Base-by-base conservation (phyloP, 2,329 filamentous ascomycete species). In the Graphium sp. region DNA sequence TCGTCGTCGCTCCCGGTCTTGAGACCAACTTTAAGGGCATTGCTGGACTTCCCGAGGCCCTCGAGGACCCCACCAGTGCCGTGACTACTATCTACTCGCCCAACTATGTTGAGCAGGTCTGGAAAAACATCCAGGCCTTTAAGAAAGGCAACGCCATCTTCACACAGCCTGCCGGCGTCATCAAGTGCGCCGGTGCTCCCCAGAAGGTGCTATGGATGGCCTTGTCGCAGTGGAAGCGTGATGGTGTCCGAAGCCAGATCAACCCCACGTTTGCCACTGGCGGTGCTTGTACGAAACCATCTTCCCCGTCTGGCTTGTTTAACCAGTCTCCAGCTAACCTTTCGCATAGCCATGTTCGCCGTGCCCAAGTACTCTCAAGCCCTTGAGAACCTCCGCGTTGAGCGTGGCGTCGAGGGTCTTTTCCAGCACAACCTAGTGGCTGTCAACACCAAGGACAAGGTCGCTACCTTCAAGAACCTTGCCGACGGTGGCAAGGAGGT, bases 131-230 rank as follows among this genome's bases (percentile, higher is more conserved):
- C 19, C 43, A 52, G 36, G 36, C 27, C 22, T 42, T 50, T 36
- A 47, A 48, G 37, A 44, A 45, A 29, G 50, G 50, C 3, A 39
- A 38, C 6, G 50, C 50, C 13, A 45, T 53, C 26, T 53, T 53
- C 38, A 52, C 49, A 6, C 50, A 53, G 32, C 50, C 50, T 10
- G 46, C 47, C 2, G 50, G 50, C 8, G 30, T 49, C 31, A 50
- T 53, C 38, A 53, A 53, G 39, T 53, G 50, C 18, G 50, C 50
- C 8, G 50, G 50, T 10, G 50, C 48, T 2, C 50, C 50, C 4
- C 50, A 53, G 34, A 53, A 53, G 42, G 44, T 53, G 33, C 40
- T 53, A 39, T 53, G 50, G 50, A 50, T 53, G 47, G 50, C 48
- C 4, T 39, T 52, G 15, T 49, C 46, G 7, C 46, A 52, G 32